phyloP scores from a whole-genome alignment of 768 basidiomycete species.

The Podaxis pistillaris region DNA sequence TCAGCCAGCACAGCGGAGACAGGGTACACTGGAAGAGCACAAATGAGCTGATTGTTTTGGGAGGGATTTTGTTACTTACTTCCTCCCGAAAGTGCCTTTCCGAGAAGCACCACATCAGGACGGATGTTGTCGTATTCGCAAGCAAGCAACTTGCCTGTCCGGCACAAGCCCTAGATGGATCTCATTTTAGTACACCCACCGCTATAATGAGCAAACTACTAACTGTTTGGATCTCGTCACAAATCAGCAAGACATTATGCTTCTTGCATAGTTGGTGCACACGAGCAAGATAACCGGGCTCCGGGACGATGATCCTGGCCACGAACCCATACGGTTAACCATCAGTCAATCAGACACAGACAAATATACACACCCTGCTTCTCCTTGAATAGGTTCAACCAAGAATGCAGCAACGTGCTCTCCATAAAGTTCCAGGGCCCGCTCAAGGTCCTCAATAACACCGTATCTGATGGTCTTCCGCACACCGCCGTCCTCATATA shows the following conservation, averaged over 20 bases:
- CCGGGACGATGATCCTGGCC: conserved; percentile 86
- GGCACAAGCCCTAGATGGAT: conserved; percentile 67
- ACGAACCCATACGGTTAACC: background rate
- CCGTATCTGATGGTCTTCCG: conserved; percentile 78
- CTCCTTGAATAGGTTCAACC: conserved; percentile 98
- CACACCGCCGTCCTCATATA: conserved; percentile 29
- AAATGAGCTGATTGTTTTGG: background rate
- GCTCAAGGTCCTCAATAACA: conserved; percentile 75
- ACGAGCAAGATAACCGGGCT: conserved; percentile 77
- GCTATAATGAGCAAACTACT: conserved; percentile 17
- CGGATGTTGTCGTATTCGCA: conserved; percentile 84
- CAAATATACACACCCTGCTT: conserved; percentile 72
- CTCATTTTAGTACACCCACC: background rate
- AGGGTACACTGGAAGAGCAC: conserved; percentile 69
- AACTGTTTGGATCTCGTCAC: conserved; percentile 97
- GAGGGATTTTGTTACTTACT: conserved; percentile 43
- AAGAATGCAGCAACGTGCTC: conserved; percentile 88
- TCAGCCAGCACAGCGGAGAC: conserved; percentile 94
- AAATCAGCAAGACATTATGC: conserved; percentile 93
- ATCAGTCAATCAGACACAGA: background rate
- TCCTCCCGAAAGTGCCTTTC: conserved; percentile 96
- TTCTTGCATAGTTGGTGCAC: conserved; percentile 85
- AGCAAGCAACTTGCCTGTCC: conserved; percentile 93
- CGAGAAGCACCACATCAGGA: conserved; percentile 90
- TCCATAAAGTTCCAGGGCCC: conserved; percentile 78